phyloP scores from a whole-genome alignment of 225 moss, liverwort and hornwort genomes.

The Physcomitrium patens region DNA sequence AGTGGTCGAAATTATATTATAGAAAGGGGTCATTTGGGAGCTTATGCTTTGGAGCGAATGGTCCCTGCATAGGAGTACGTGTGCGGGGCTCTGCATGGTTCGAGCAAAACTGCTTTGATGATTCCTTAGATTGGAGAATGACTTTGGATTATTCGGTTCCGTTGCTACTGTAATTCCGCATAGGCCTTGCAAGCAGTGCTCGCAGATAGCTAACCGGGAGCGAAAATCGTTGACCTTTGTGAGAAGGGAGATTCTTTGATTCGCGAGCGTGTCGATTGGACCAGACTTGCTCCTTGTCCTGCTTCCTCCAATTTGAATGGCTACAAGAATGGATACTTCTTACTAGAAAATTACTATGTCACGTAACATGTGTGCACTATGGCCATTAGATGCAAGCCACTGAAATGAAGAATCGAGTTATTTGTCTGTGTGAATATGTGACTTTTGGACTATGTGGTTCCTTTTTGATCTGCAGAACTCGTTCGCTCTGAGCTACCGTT shows the following conservation, averaged over 20 bases:
- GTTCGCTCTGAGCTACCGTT: neutral
- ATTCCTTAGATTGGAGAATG: neutral
- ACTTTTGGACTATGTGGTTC: too few relatives aligned
- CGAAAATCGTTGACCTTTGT: slow-evolving; percentile 91
- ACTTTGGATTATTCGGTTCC: neutral
- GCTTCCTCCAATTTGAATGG: neutral
- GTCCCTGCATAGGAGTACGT: neutral
- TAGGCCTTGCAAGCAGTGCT: slow-evolving; percentile 96
- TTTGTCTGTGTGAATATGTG: too few relatives aligned
- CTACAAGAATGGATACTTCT: neutral
- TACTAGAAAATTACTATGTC: too few relatives aligned
- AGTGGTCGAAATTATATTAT: neutral
- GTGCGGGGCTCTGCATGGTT: neutral
- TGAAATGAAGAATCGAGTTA: too few relatives aligned
- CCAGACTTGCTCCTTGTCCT: neutral
- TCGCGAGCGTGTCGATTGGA: slow-evolving; percentile 66
- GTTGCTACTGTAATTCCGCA: slow-evolving; percentile 31
- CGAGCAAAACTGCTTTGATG: neutral
- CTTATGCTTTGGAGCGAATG: neutral
- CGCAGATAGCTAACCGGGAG: slow-evolving; percentile 78
- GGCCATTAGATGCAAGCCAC: too few relatives aligned
- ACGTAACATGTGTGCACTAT: too few relatives aligned
- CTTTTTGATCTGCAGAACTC: too few relatives aligned
- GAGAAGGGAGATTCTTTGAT: slow-evolving; percentile 93
- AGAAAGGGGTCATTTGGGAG: neutral